These are phyloP conservation scores for Chaetomiaceae sp. DNA, from an alignment of 2,329 filamentous ascomycete species.

Conservation along the genomic window DNA sequence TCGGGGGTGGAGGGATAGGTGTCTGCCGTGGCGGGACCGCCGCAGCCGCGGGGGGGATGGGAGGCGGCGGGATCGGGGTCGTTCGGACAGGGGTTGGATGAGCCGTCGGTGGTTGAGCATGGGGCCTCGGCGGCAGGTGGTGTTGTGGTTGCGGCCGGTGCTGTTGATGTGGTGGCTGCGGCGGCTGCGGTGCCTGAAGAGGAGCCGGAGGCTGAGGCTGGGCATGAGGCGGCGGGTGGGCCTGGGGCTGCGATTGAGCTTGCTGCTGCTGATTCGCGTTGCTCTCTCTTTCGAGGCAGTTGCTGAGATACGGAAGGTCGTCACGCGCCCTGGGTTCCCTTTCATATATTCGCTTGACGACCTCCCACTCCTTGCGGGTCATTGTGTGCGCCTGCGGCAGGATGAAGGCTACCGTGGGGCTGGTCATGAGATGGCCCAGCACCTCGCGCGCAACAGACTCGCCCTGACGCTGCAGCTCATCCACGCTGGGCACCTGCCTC, in stretches of 20 bases:
- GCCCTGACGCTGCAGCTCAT: conserved; percentile 42
- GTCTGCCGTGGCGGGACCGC: conserved; percentile 22
- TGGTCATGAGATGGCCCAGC: conserved; percentile 55
- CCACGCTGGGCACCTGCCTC: conserved; percentile 32
- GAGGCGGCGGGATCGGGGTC: conserved; percentile 24
- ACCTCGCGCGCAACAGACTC: conserved; percentile 55
- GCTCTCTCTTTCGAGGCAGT: conserved; percentile 45
- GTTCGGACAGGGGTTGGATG: conserved; percentile 14
- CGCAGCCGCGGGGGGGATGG: conserved; percentile 17
- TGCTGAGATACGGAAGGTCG: conserved; percentile 52
- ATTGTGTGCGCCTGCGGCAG: conserved; percentile 63
- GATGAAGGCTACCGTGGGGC: conserved; percentile 63
- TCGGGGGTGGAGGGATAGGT: conserved; percentile 25
- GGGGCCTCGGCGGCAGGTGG: background rate
- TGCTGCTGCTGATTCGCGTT: conserved; percentile 6
- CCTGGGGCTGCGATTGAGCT: conserved; percentile 4
- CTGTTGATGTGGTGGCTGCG: conserved; percentile 6
- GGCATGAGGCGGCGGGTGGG: conserved; percentile 6
- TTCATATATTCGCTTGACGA: conserved; percentile 63
- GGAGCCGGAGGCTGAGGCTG: conserved; percentile 5
- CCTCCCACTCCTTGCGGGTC: conserved; percentile 64
- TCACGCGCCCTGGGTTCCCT: conserved; percentile 58
- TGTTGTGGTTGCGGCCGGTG: conserved; percentile 8
- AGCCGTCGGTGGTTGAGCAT: conserved; percentile 5
- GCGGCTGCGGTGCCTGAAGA: conserved; percentile 2